Conservation (phyloP, 2,329 filamentous ascomycete species). For the Aspergillus felis region DNA sequence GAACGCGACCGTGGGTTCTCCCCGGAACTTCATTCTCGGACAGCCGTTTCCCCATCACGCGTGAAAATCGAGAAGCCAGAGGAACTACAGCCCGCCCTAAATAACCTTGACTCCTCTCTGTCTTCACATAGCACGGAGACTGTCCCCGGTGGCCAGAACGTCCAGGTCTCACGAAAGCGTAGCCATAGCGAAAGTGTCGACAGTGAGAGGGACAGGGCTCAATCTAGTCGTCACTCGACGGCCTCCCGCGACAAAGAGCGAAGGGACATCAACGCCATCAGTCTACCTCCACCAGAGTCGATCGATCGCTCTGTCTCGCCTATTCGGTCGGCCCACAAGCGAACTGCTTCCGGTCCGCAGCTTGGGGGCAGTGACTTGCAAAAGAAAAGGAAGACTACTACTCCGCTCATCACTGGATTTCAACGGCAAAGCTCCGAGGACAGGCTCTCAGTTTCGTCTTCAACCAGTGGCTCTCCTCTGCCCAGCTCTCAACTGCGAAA, state of each 20-base stretch:
- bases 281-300: conserved; percentile 26
- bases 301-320: conserved; percentile 36
- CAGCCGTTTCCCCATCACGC: conserved; percentile 27
- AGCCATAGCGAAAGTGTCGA: conserved; percentile 36
- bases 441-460: conserved; percentile 42
- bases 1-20: conserved; percentile 19
- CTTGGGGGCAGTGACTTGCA: conserved; percentile 16
- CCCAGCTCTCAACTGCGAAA: conserved; percentile 40
- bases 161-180: conserved; percentile 29
- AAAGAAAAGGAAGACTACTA: conserved; percentile 37
- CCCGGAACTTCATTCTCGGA: conserved; percentile 23
- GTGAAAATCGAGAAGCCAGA: conserved; percentile 37
- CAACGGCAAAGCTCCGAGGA: conserved; percentile 45
- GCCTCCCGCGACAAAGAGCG: conserved; percentile 21
- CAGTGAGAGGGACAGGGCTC: conserved; percentile 26
- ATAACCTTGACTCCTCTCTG: conserved; percentile 17
- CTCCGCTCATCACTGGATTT: conserved; percentile 39
- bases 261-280: conserved; percentile 24
- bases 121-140: conserved; percentile 12
- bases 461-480: conserved; percentile 41
- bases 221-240: conserved; percentile 15
- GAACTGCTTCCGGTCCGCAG: conserved; percentile 34
- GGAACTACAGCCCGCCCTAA: conserved; percentile 23
- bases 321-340: conserved; percentile 32
- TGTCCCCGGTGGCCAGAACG: conserved; percentile 13